Conservation (phyloP, 306 rosid genomes). For the Dalbergia cochinchinensis region DNA sequence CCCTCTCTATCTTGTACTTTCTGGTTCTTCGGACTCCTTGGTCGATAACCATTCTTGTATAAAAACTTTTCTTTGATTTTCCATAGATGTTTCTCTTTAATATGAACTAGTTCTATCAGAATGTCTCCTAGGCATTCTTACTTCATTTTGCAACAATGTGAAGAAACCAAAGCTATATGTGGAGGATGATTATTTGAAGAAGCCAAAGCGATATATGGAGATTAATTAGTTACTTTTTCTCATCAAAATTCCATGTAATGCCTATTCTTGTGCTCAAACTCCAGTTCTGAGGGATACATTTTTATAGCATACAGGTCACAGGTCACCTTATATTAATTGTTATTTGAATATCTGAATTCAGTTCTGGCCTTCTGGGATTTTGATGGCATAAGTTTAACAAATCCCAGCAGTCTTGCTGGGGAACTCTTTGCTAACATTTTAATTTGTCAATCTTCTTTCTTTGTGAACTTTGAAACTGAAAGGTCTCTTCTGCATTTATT, state of each 20-base stretch:
- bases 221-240: not conserved
- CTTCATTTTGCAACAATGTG: not conserved
- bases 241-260: not conserved
- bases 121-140: not conserved
- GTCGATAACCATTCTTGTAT: too few species aligned
- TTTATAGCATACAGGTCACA: not conserved
- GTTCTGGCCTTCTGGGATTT: not conserved
- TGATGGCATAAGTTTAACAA: not conserved
- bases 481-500: not conserved
- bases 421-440: not conserved
- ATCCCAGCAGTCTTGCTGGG: not conserved
- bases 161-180: not conserved
- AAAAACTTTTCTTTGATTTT: too few species aligned
- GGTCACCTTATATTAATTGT: not conserved
- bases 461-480: not conserved
- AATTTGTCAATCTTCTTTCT: not conserved
- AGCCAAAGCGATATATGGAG: not conserved
- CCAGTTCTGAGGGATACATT: conserved; percentile 1
- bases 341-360: not conserved
- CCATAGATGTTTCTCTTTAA: too few species aligned
- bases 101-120: too few species aligned
- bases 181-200: not conserved
- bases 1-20: not conserved
- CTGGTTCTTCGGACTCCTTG: not conserved
- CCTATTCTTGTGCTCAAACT: not conserved